These are phyloP conservation scores for Agroathelia rolfsii DNA, from an alignment of 1,284 basidiomycete species.

Conservation along the genomic window DNA sequence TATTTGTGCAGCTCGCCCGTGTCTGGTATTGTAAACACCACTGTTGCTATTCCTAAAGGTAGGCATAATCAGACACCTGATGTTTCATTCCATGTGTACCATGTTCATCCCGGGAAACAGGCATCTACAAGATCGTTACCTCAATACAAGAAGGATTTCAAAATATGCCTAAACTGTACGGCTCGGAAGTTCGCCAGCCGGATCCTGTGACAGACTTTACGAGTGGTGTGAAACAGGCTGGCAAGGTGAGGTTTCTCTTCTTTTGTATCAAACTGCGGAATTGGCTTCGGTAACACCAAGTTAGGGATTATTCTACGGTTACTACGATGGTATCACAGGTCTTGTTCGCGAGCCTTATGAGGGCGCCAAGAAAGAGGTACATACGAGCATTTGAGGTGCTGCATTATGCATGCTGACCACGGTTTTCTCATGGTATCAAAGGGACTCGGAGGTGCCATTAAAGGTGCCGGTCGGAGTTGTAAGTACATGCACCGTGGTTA, in stretches of 20 bases:
- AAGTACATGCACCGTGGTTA: slow-evolving; percentile 14
- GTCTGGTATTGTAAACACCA: slow-evolving; percentile 35
- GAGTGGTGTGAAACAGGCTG: slow-evolving; percentile 37
- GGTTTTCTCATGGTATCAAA: slow-evolving; percentile 11
- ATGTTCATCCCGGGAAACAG: slow-evolving; percentile 15
- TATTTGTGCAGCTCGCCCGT: slow-evolving; percentile 20
- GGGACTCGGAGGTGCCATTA: slow-evolving; percentile 37
- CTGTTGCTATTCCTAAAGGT: slow-evolving; percentile 31
- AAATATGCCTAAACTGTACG: slow-evolving; percentile 34
- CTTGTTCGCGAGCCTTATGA: slow-evolving; percentile 38
- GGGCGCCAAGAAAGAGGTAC: slow-evolving; percentile 38
- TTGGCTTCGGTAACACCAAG: background rate
- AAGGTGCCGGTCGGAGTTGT: slow-evolving; percentile 40
- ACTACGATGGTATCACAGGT: slow-evolving; percentile 45
- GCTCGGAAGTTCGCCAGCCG: slow-evolving; percentile 28
- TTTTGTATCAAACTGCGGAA: background rate
- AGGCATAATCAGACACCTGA: slow-evolving; percentile 5
- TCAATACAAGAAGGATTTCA: slow-evolving; percentile 36
- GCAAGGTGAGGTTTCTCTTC: slow-evolving; percentile 22
- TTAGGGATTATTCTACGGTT: slow-evolving; percentile 28
- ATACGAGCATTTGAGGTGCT: slow-evolving; percentile 1
- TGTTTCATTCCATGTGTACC: background rate
- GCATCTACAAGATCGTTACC: slow-evolving; percentile 31
- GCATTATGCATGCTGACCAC: background rate
- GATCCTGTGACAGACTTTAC: slow-evolving; percentile 31